Conservation (phyloP, 345 rosid species). For the Cardiospermum halicacabum region DNA sequence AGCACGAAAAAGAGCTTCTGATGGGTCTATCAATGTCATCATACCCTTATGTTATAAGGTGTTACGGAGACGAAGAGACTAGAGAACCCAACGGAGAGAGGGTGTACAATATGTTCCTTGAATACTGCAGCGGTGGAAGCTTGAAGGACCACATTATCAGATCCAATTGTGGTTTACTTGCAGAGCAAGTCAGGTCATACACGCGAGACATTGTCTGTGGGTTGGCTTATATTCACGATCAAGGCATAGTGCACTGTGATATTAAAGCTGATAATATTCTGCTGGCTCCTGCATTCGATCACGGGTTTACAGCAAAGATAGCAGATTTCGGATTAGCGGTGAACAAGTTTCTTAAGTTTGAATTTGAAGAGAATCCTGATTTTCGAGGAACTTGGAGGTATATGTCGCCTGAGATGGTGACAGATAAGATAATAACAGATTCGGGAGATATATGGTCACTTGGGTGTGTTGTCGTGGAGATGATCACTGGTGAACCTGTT, state of each 20-base stretch:
- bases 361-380: not conserved
- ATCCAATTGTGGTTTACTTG: not conserved
- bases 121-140: not conserved
- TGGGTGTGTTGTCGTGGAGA: not conserved
- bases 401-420: not conserved
- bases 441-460: too few species aligned
- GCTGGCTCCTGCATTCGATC: not conserved
- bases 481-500: not conserved
- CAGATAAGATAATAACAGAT: not conserved
- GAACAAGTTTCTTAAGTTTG: not conserved
- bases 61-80: not conserved
- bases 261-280: not conserved
- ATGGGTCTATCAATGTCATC: too few species aligned
- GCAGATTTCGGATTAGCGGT: not conserved
- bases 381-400: not conserved
- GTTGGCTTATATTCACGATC: not conserved
- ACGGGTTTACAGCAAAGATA: not conserved
- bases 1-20: not conserved
- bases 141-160: not conserved
- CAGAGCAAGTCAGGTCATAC: not conserved
- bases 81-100: not conserved
- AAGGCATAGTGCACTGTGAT: slow-evolving; percentile 4
- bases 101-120: not conserved
- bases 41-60: not conserved
- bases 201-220: not conserved